Percentiles rank a stretch among this genome's conserved stretches.
Evolutionary conservation across 2,329 filamentous ascomycete genomes (phyloP).

Genomic region (Sarocladium oryzae): DNA sequence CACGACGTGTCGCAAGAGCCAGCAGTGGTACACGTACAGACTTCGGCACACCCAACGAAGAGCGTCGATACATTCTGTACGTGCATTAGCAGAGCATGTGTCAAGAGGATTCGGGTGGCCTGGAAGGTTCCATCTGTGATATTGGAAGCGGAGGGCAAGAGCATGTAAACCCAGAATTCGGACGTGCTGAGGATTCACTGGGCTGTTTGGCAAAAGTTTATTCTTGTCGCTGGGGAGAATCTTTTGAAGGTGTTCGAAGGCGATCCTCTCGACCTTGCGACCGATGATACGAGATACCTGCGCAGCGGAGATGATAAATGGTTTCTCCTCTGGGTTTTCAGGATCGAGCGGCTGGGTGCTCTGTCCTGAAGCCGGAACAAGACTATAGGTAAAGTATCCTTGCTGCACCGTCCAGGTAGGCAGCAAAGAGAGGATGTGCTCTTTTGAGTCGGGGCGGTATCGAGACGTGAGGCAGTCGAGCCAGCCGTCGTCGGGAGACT

Average conservation of each 20-base stretch:
- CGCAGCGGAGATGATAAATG: neutral
- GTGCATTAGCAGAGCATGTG: neutral
- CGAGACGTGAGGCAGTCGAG: neutral
- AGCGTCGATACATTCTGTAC: neutral
- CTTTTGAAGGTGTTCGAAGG: neutral
- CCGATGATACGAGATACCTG: neutral
- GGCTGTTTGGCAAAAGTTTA: neutral
- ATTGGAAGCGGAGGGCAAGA: neutral
- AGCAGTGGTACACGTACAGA: neutral
- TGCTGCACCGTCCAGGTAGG: neutral
- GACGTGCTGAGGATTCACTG: neutral
- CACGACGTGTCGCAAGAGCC: neutral
- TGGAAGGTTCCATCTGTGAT: neutral
- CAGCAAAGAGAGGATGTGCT: neutral
- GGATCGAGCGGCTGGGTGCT: neutral
- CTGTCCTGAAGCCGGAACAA: neutral
- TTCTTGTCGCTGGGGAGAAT: neutral
- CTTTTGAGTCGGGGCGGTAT: neutral
- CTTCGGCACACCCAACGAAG: neutral
- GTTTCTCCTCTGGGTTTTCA: neutral
- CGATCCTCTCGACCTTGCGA: neutral
- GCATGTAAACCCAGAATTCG: neutral
- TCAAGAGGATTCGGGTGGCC: neutral
- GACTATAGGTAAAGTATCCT: constrained; percentile 1
- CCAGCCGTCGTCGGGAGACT: neutral